These are phyloP conservation scores for Pythium scleroteichum DNA, from an alignment of 352 stramenopile genomes.

Conservation along the genomic window DNA sequence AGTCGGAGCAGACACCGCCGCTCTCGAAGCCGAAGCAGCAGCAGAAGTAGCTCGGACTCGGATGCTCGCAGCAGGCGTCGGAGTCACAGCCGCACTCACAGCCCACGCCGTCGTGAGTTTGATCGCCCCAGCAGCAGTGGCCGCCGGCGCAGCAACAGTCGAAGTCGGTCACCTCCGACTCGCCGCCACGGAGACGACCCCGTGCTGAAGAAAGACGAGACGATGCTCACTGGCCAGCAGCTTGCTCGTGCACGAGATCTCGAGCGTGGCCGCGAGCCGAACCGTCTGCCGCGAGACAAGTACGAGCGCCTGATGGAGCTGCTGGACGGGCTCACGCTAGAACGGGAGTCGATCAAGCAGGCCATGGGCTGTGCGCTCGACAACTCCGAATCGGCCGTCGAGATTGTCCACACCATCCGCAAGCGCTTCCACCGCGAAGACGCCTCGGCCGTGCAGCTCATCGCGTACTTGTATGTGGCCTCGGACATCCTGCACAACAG, in stretches of 20 bases:
- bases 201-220: slow-evolving; percentile 16
- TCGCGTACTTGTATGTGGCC: slow-evolving; percentile 77
- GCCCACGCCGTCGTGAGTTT: no score
- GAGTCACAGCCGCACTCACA: slow-evolving; percentile 1
- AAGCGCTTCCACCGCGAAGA: slow-evolving; percentile 44
- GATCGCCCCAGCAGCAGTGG: background rate
- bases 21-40: slow-evolving; percentile 3
- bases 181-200: background rate
- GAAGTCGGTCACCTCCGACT: slow-evolving; percentile 4
- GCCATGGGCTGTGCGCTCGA: slow-evolving; percentile 81
- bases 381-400: slow-evolving; percentile 73
- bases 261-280: slow-evolving; percentile 56
- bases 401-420: slow-evolving; percentile 58
- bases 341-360: slow-evolving; percentile 68
- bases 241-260: slow-evolving; percentile 68
- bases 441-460: slow-evolving; percentile 42
- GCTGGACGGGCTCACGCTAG: slow-evolving; percentile 49
- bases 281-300: slow-evolving; percentile 45
- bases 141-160: slow-evolving; percentile 15
- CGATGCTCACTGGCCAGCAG: slow-evolving; percentile 67
- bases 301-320: slow-evolving; percentile 59
- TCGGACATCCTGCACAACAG: slow-evolving; percentile 92
- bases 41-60: slow-evolving; percentile 8
- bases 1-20: slow-evolving; percentile 21
- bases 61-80: background rate